These are phyloP conservation scores for Geotrichum ghanense DNA, from an alignment of 805 yeast species.

Conservation along the genomic window DNA sequence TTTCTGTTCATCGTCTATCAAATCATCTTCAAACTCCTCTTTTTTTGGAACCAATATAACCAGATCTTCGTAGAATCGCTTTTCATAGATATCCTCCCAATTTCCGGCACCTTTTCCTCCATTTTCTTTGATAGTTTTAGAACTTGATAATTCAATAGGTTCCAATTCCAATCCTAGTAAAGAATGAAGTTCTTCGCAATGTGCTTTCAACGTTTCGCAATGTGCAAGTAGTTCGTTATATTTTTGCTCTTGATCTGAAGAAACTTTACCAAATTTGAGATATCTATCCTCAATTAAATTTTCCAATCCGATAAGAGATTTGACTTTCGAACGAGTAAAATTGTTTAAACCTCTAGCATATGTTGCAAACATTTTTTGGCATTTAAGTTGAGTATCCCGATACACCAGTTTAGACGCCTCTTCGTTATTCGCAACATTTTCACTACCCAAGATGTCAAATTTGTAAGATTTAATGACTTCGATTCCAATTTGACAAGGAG, in stretches of 20 bases:
- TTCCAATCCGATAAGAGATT: background rate
- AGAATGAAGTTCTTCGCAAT: constrained; percentile 35
- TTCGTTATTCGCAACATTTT: background rate
- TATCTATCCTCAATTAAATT: background rate
- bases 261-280: constrained; percentile 46
- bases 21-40: background rate
- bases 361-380: constrained; percentile 29
- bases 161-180: constrained; percentile 31
- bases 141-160: constrained; percentile 18
- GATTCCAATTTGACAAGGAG: constrained; percentile 15
- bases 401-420: constrained; percentile 6
- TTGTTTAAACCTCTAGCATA: constrained; percentile 33
- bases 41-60: constrained; percentile 38
- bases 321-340: background rate
- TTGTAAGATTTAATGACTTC: constrained; percentile 48
- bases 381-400: constrained; percentile 16
- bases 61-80: constrained; percentile 59
- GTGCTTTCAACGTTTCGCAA: constrained; percentile 32
- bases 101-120: constrained; percentile 18
- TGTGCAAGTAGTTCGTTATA: constrained; percentile 13
- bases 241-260: constrained; percentile 28
- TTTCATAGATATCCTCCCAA: constrained; percentile 62
- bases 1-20: constrained; percentile 9
- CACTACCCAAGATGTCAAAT: constrained; percentile 43
- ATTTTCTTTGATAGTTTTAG: constrained; percentile 17